Conservation (phyloP, 225 moss, liverwort and hornwort species). For the Marchantia polymorpha region DNA sequence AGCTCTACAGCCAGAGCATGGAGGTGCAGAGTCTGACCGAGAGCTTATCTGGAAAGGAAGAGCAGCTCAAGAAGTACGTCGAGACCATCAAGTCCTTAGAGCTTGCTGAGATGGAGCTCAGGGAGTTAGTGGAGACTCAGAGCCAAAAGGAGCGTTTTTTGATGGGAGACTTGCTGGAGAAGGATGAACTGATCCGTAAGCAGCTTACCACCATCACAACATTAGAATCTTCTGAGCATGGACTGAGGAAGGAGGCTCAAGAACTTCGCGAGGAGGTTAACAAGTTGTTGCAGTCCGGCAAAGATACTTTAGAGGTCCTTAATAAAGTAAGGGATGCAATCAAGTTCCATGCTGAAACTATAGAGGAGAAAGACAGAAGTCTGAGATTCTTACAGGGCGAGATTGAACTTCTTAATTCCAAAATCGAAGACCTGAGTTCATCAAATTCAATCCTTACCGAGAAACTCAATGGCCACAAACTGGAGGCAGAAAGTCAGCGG, state of each 20-base stretch:
- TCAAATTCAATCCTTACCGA: constrained; percentile 8
- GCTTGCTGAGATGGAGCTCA: neutral
- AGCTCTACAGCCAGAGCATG: neutral
- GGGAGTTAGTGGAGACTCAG: neutral
- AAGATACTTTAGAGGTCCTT: neutral
- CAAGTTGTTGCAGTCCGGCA: constrained; percentile 14
- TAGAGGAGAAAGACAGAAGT: constrained; percentile 17
- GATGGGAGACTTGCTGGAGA: neutral
- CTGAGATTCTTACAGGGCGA: constrained; percentile 10
- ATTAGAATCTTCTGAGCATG: constrained; percentile 21
- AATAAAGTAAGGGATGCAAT: constrained; percentile 4
- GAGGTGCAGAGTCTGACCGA: neutral
- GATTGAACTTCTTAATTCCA: constrained; percentile 11
- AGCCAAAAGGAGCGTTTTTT: neutral
- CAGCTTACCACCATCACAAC: constrained; percentile 8
- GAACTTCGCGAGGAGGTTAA: neutral
- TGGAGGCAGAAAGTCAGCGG: constrained; percentile 10
- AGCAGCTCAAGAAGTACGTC: neutral
- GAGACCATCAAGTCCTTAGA: neutral
- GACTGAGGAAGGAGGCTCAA: constrained; percentile 5
- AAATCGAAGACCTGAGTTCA: constrained; percentile 10
- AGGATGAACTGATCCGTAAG: constrained; percentile 1
- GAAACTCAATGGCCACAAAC: constrained; percentile 1
- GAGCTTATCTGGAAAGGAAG: neutral
- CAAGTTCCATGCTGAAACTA: neutral